These are phyloP conservation scores for Coemansia umbellata DNA, from an alignment of 192 early-diverging fungal species.

Conservation along the genomic window DNA sequence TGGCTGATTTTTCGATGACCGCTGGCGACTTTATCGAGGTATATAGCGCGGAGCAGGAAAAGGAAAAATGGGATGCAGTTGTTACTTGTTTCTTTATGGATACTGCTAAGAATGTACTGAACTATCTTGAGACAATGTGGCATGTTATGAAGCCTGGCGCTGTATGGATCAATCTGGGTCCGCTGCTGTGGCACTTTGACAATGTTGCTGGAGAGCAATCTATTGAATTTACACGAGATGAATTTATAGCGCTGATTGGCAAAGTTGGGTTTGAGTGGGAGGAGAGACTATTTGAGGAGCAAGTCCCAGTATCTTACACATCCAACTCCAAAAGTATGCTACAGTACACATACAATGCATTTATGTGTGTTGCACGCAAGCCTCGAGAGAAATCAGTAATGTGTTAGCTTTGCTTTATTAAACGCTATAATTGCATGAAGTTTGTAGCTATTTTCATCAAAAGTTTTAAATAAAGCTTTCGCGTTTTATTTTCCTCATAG, in stretches of 20 bases:
- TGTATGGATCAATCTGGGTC: conserved; percentile 85
- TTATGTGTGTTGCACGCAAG: conserved; percentile 43
- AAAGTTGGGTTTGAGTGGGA: conserved; percentile 72
- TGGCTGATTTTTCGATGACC: conserved; percentile 89
- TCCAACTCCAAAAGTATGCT: conserved; percentile 75
- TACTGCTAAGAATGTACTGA: conserved; percentile 88
- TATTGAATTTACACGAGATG: conserved; percentile 84
- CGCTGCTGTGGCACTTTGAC: conserved; percentile 93
- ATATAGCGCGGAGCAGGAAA: conserved; percentile 62
- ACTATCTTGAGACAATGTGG: conserved; percentile 83
- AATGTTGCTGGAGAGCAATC: conserved; percentile 74
- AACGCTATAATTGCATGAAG: no score
- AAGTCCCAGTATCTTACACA: conserved; percentile 67
- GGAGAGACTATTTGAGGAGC: conserved; percentile 55
- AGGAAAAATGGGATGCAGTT: conserved; percentile 79
- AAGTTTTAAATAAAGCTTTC: no score
- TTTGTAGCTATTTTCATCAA: no score
- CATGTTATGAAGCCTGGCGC: conserved; percentile 71
- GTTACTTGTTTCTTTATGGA: conserved; percentile 98
- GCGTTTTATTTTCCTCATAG: no score
- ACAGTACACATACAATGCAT: conserved; percentile 70
- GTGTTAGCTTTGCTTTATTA: no score
- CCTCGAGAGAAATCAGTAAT: no score
- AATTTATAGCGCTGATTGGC: conserved; percentile 61
- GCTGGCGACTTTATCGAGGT: conserved; percentile 97